These are phyloP conservation scores for Xerocomellus chrysenteron DNA, from an alignment of 768 basidiomycete genomes.

Conservation along the genomic window DNA sequence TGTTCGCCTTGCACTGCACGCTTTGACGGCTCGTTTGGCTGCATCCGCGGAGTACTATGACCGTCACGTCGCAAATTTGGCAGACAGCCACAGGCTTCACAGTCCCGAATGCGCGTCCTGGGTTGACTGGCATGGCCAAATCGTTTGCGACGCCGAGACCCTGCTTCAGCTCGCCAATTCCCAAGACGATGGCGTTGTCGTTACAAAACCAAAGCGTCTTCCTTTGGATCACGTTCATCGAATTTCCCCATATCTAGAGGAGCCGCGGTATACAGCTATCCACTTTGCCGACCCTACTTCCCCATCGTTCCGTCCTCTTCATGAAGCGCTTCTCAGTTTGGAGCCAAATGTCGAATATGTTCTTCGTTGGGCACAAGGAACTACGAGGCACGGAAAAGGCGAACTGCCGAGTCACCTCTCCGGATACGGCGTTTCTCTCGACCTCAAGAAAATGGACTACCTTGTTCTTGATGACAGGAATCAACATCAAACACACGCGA, in stretches of 20 bases:
- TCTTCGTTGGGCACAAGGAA: slow-evolving; percentile 46
- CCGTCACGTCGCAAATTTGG: slow-evolving; percentile 31
- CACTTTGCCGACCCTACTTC: slow-evolving; percentile 74
- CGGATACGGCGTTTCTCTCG: slow-evolving; percentile 90
- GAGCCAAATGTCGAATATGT: slow-evolving; percentile 65
- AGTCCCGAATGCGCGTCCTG: slow-evolving; percentile 56
- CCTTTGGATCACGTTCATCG: slow-evolving; percentile 79
- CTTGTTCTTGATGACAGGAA: slow-evolving; percentile 86
- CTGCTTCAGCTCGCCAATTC: slow-evolving; percentile 52
- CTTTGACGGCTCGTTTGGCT: slow-evolving; percentile 76
- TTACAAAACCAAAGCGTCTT: slow-evolving; percentile 41
- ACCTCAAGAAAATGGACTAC: slow-evolving; percentile 97
- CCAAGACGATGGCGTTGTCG: slow-evolving; percentile 39
- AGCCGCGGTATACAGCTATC: slow-evolving; percentile 64
- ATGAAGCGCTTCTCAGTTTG: slow-evolving; percentile 57
- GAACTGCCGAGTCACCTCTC: slow-evolving; percentile 51
- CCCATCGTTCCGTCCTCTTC: slow-evolving; percentile 66
- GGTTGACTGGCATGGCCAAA: slow-evolving; percentile 82
- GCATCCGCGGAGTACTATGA: slow-evolving; percentile 79
- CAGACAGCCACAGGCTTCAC: slow-evolving; percentile 26
- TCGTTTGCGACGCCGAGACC: slow-evolving; percentile 65
- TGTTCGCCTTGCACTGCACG: slow-evolving; percentile 74
- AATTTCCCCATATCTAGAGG: slow-evolving; percentile 42
- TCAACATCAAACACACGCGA: slow-evolving; percentile 14
- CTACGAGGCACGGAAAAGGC: slow-evolving; percentile 37